phyloP scores from a whole-genome alignment of 768 basidiomycete species.

The Lyophyllum decastes region DNA sequence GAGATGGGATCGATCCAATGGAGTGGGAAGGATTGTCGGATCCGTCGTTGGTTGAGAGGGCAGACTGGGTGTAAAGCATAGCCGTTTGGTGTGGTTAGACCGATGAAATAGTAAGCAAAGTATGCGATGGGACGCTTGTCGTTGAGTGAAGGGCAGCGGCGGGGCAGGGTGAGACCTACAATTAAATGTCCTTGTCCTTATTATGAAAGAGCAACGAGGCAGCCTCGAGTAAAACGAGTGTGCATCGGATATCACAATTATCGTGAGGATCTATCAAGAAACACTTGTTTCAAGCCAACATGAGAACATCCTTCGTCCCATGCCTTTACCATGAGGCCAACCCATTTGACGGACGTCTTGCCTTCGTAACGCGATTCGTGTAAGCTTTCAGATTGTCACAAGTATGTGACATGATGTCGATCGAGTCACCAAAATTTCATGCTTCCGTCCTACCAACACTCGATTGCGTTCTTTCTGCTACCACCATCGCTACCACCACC shows the following conservation, averaged over 20 bases:
- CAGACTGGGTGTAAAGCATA: conserved; percentile 16
- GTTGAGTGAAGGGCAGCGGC: neutral
- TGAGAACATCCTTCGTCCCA: conserved; percentile 8
- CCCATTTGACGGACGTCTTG: neutral
- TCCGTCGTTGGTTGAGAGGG: conserved; percentile 14
- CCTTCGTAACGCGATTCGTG: neutral
- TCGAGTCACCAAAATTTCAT: conserved; percentile 23
- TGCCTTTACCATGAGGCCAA: conserved; percentile 22
- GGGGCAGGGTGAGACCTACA: neutral
- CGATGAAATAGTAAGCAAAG: neutral
- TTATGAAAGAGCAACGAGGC: conserved; percentile 20
- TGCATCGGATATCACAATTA: conserved; percentile 7
- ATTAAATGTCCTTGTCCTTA: conserved; percentile 6
- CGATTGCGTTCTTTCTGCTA: neutral
- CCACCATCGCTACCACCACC: conserved; percentile 5
- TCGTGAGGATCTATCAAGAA: conserved; percentile 9
- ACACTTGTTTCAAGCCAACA: conserved; percentile 7
- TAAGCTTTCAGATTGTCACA: neutral
- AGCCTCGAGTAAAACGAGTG: conserved; percentile 14
- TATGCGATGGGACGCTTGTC: neutral
- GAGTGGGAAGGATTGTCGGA: conserved; percentile 6
- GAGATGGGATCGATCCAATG: conserved; percentile 21
- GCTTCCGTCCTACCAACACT: conserved; percentile 2
- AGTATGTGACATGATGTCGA: conserved; percentile 4
- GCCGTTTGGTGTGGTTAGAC: neutral